These are phyloP conservation scores for Sicyos edulis DNA, from an alignment of 306 rosid genomes.

Conservation along the genomic window DNA sequence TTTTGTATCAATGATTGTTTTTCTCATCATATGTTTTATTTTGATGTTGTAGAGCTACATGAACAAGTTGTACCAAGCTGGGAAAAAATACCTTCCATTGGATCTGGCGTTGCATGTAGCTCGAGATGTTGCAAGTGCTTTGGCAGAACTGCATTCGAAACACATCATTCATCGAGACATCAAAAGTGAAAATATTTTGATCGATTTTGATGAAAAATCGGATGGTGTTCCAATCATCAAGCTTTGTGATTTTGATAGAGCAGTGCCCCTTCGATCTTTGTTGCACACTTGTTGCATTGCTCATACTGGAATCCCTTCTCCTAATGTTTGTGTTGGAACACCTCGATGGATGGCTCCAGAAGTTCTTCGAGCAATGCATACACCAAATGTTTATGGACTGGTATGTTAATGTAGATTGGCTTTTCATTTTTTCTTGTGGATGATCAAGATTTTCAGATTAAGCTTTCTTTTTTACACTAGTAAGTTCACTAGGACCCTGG, in stretches of 20 bases:
- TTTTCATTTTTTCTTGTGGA: background rate
- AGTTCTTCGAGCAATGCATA: slow-evolving; percentile 74
- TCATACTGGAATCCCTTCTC: slow-evolving; percentile 71
- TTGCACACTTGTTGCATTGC: slow-evolving; percentile 83
- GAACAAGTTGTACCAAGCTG: slow-evolving; percentile 57
- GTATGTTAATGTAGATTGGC: slow-evolving; percentile 43
- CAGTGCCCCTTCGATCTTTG: slow-evolving; percentile 76
- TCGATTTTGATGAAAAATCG: slow-evolving; percentile 62
- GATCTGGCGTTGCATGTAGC: slow-evolving; percentile 64
- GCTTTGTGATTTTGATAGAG: slow-evolving; percentile 56
- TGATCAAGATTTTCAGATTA: slow-evolving; percentile 14
- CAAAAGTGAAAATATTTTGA: slow-evolving; percentile 82
- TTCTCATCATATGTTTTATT: slow-evolving; percentile 12
- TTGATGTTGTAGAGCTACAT: slow-evolving; percentile 49
- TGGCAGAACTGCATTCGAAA: slow-evolving; percentile 75
- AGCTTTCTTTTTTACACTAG: slow-evolving; percentile 1
- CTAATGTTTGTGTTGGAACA: slow-evolving; percentile 83
- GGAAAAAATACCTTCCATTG: slow-evolving; percentile 59
- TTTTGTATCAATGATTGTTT: slow-evolving; percentile 8
- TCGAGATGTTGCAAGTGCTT: slow-evolving; percentile 75
- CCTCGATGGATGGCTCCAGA: slow-evolving; percentile 99
- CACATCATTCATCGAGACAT: slow-evolving; percentile 93
- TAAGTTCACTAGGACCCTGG: background rate
- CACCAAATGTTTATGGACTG: slow-evolving; percentile 58
- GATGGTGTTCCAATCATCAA: slow-evolving; percentile 57